These are phyloP conservation scores for Amborella trichopoda DNA, from an alignment of 164 flowering plant species.

Conservation along the genomic window DNA sequence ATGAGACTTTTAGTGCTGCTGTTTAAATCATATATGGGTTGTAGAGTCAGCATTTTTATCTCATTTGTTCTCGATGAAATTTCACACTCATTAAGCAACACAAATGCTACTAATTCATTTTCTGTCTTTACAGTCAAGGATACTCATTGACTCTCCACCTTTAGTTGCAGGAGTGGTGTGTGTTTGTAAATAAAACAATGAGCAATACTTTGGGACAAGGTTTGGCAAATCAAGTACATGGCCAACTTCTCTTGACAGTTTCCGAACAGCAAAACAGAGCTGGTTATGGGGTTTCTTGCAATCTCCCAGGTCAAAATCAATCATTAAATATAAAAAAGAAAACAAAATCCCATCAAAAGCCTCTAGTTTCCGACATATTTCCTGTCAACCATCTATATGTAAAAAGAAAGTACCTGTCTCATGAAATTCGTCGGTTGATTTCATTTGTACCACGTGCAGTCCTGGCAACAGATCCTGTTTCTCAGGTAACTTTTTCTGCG, in stretches of 20 bases:
- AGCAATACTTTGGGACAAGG: constrained; percentile 47
- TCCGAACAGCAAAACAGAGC: constrained; percentile 35
- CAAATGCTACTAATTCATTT: no score
- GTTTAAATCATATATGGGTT: no score
- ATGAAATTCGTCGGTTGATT: constrained; percentile 17
- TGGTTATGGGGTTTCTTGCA: constrained; percentile 21
- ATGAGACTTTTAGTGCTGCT: no score
- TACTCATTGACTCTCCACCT: no score
- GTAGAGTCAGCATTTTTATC: no score
- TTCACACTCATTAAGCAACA: no score
- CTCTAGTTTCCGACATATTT: constrained; percentile 24
- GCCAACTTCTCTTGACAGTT: constrained; percentile 21
- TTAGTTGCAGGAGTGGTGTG: neutral
- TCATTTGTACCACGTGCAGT: constrained; percentile 43
- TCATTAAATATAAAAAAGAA: no score
- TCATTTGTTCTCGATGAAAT: no score
- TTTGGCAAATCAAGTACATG: constrained; percentile 31
- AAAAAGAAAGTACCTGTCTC: constrained; percentile 14
- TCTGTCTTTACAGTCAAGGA: no score
- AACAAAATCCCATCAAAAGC: no score
- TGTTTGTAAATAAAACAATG: constrained; percentile 32
- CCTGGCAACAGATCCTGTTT: constrained; percentile 40
- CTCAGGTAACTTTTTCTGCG: constrained; percentile 49
- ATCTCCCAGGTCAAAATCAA: constrained; percentile 29
- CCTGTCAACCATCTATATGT: constrained; percentile 17